Base-by-base conservation (phyloP, 2,329 filamentous ascomycete genomes). In the Fusarium multiceps region DNA sequence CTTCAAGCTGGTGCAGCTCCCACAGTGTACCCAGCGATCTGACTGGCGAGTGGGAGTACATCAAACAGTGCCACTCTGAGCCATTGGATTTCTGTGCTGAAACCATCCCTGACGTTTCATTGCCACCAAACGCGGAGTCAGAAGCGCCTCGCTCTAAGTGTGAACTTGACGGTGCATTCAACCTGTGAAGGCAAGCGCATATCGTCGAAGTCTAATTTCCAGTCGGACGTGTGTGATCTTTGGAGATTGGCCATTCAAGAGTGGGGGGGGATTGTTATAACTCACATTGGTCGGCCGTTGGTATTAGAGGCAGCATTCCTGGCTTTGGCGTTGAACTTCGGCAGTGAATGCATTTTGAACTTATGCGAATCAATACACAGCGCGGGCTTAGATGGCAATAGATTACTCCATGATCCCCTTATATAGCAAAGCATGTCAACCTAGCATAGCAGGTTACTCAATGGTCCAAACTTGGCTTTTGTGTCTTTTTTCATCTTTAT, bases 21-120 rank as follows among this genome's bases (percentile, higher is more conserved):
- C 42, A 34, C 59, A 69, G 55, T 55, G 63, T 59, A 23, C 62
- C 55, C 21, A 64, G 53, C 40, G 65, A 68, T 51, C 47, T 63
- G 12, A 55, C 55, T 41, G 66, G 50, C 30, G 57, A 54, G 23
- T 76, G 69, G 72, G 64, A 71, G 28, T 55, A 69, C 37, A 63
- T 76, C 14, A 50, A 59, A 25, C 34, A 23, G n/a, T 63, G 51
- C 20, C 63, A 59, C 25, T 41, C 54, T 20, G 53, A 49, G 28
- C 50, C 42, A 37, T 23, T 42, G 7, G 47, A 58, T 21, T 41
- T 37, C 12, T 42, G 23, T 12, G 16, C 37, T 32, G 21, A 27
- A 42, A 27, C 23, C 12, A 6, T 34, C 27, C n/a, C 20, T 32
- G 13, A 23, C n/a, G 23, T 11, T 42, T 16, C 14, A 27, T 32